A percentile compares a stretch with the other conserved stretches of the same genome.
These are phyloP conservation scores for Ophiostoma australiae DNA, from an alignment of 2,329 filamentous ascomycete species.

Conservation along the genomic window DNA sequence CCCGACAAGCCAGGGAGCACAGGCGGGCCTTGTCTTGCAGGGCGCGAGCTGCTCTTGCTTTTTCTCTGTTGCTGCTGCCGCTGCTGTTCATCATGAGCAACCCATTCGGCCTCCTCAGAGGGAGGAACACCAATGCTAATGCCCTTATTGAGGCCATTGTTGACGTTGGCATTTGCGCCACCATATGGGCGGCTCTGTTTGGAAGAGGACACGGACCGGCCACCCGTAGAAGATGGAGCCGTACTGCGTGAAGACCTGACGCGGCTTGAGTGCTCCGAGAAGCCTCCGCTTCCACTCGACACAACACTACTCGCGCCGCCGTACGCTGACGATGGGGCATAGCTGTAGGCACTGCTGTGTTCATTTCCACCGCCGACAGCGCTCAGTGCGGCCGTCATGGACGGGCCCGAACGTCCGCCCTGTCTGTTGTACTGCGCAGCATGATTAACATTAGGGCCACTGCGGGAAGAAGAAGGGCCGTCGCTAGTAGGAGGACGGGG, in stretches of 20 bases:
- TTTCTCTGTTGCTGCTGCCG: not conserved
- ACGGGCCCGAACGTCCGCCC: conserved; percentile 30
- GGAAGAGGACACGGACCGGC: not conserved
- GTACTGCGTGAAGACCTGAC: not conserved
- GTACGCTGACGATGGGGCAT: conserved; percentile 14
- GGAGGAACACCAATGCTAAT: conserved; percentile 27
- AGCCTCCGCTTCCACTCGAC: conserved; percentile 29
- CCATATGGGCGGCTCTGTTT: not conserved
- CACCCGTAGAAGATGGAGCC: not conserved
- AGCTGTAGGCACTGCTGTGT: not conserved
- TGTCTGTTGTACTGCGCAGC: conserved; percentile 21
- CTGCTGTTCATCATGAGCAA: conserved; percentile 22
- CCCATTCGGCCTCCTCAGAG: conserved; percentile 31
- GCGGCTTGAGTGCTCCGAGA: not conserved
- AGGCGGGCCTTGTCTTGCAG: not conserved
- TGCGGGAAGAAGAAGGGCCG: conserved; percentile 22
- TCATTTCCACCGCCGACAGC: not conserved
- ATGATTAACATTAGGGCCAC: not conserved
- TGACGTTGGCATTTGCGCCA: not conserved
- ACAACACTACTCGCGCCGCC: conserved; percentile 25
- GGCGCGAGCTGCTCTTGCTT: not conserved
- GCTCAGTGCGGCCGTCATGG: conserved; percentile 25
- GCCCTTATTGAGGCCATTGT: conserved; percentile 9
- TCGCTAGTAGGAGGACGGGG: conserved; percentile 30
- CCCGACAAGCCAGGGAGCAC: not conserved